Base-by-base conservation (phyloP, 176 grass and related monocot species). In the Poa annua region DNA sequence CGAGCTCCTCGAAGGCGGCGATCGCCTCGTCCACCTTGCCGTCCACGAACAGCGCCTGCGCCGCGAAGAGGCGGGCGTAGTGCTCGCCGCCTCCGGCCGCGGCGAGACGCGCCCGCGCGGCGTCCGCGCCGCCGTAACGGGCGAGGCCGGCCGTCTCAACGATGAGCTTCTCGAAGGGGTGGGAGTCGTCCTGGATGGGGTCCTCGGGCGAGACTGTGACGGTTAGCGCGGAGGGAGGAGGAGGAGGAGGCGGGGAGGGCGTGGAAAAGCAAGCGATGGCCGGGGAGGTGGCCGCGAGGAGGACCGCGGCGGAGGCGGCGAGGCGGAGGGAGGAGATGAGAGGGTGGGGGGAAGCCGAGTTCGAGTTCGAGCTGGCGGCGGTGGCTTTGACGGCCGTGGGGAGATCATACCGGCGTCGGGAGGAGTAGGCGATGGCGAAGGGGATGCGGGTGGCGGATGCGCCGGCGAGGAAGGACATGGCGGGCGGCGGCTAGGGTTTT, bases 21-120 rank as follows among this genome's bases (percentile, higher is more conserved):
- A 92, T 83, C 36, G 92, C 92, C 19, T 94, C 90, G 20, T 92
- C 86, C 34, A 88, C 81, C 64, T 94, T 92, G 36, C 74, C 74
- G 39, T 92, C 92, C 70, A 94, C 74, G 82, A 97, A 92, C 53
- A 88, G 91, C 38, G 70, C 84, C 75, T 91, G 90, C 9, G 90
- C 92, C 6, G 79, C 77, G 29, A 97, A 81, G 75, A 97, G 82
- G 26, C 77, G 81, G 34, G 88, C 85, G 36, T 66, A 85, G 17
- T 69, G 52, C 74, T 87, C 87, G 16, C 74, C 72, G 16, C 35
- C 35, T 32, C 68, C 84, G 32, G 87, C 77, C 7, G 91, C 50
- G 0, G 76, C 67, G 49, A 97, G 86, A 68, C 62, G 84, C 26
- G 74, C 53, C 48, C 82, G 85, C 32, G 82, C 89, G 1, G 78